Percentiles rank a stretch among this genome's conserved stretches.
phyloP scores from a whole-genome alignment of 306 rosid genomes.

The Benincasa hispida region DNA sequence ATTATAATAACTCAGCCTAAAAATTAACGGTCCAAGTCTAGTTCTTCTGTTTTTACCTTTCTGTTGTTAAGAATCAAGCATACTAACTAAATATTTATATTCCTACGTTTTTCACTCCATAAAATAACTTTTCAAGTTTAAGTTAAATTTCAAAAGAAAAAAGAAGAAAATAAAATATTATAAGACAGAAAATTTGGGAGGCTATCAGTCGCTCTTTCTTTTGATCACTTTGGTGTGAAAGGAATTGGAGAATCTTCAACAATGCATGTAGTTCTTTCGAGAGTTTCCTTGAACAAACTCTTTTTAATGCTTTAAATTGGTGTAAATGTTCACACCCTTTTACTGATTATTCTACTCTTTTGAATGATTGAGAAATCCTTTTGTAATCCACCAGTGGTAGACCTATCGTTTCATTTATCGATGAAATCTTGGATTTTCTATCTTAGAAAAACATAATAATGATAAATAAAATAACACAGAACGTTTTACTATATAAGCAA shows the following conservation, averaged over 20 bases:
- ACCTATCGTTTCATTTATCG: neutral
- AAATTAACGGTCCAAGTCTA: neutral
- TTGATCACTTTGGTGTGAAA: neutral
- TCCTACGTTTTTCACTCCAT: neutral
- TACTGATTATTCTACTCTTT: neutral
- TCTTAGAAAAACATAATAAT: no score
- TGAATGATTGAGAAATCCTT: no score
- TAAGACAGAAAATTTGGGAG: neutral
- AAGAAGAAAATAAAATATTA: no score
- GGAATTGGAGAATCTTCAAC: neutral
- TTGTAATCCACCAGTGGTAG: neutral
- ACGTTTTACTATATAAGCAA: neutral
- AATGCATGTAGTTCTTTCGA: no score
- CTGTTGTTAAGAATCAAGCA: neutral
- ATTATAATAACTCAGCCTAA: neutral
- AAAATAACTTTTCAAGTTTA: neutral
- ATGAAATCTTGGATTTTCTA: neutral
- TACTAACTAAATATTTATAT: neutral
- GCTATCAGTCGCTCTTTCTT: neutral
- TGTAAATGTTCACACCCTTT: neutral
- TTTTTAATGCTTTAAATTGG: neutral
- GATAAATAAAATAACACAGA: neutral
- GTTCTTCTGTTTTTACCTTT: neutral
- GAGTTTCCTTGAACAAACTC: neutral
- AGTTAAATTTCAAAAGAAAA: neutral